These are phyloP conservation scores for Emergomyces orientalis DNA, from an alignment of 2,329 filamentous ascomycete genomes.

Conservation along the genomic window DNA sequence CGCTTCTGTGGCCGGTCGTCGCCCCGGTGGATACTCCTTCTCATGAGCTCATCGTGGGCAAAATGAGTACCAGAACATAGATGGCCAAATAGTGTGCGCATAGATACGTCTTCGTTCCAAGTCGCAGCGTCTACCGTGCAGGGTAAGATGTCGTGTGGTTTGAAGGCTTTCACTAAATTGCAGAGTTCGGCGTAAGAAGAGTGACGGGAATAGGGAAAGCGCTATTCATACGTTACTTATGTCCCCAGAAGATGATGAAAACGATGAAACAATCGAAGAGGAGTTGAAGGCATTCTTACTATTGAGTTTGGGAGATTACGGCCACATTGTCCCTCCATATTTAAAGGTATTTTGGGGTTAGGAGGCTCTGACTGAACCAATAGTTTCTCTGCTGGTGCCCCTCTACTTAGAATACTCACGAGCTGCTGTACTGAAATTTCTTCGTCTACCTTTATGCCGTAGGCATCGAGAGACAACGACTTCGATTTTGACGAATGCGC, in stretches of 20 bases:
- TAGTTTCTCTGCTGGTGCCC: slow-evolving; percentile 7
- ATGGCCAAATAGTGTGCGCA: slow-evolving; percentile 61
- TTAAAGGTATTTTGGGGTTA: not conserved
- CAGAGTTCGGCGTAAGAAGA: slow-evolving; percentile 77
- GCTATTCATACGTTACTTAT: slow-evolving; percentile 22
- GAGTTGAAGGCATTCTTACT: slow-evolving; percentile 20
- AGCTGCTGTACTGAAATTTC: slow-evolving; percentile 32
- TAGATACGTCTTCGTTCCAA: slow-evolving; percentile 58
- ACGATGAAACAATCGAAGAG: not conserved
- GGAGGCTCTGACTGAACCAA: not conserved
- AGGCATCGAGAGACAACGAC: slow-evolving; percentile 30
- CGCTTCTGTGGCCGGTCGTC: slow-evolving; percentile 14
- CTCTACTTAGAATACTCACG: slow-evolving; percentile 24
- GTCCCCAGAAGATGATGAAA: not conserved
- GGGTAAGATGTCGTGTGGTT: slow-evolving; percentile 68
- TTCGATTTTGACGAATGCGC: slow-evolving; percentile 29
- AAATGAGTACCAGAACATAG: slow-evolving; percentile 55
- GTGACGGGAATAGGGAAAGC: slow-evolving; percentile 81
- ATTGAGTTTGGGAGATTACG: slow-evolving; percentile 25
- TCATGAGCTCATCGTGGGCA: slow-evolving; percentile 56
- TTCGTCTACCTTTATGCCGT: slow-evolving; percentile 30
- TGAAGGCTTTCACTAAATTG: slow-evolving; percentile 57
- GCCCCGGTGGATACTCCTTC: slow-evolving; percentile 23
- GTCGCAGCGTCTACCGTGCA: slow-evolving; percentile 59
- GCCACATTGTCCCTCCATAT: slow-evolving; percentile 1